phyloP scores from a whole-genome alignment of 2,329 filamentous ascomycete species.

The Westerdykella sp. region DNA sequence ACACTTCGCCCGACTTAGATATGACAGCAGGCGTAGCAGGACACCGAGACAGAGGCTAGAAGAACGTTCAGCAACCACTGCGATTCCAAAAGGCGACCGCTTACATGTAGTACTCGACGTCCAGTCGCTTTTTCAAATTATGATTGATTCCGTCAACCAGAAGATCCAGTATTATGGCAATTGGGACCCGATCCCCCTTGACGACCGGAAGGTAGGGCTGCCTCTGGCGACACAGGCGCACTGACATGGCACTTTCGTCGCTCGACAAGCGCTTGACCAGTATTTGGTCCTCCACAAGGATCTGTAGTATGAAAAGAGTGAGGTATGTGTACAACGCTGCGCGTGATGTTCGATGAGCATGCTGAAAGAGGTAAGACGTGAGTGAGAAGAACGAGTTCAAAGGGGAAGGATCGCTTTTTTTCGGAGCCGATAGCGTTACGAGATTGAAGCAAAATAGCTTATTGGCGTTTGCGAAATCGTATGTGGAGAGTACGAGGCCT shows the following conservation, averaged over 20 bases:
- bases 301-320: constrained; percentile 75
- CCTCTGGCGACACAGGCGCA: constrained; percentile 83
- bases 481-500: constrained; percentile 74
- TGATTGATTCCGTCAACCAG: constrained; percentile 90
- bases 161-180: constrained; percentile 72
- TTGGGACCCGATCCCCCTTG: constrained; percentile 64
- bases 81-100: not conserved
- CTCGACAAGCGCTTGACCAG: constrained; percentile 80
- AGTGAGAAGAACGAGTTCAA: constrained; percentile 80
- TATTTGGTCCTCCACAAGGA: constrained; percentile 77
- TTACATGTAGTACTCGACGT: constrained; percentile 73
- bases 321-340: constrained; percentile 78
- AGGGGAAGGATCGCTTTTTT: constrained; percentile 62
- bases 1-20: constrained; percentile 74
- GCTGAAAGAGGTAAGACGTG: constrained; percentile 87
- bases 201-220: constrained; percentile 77
- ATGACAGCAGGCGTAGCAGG: constrained; percentile 73
- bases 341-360: constrained; percentile 77
- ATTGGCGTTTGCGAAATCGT: constrained; percentile 91
- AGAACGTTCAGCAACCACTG: constrained; percentile 38
- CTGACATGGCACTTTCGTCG: constrained; percentile 64
- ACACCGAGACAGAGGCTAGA: constrained; percentile 68
- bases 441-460: constrained; percentile 89
- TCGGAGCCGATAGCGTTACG: constrained; percentile 56
- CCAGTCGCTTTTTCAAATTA: constrained; percentile 78